Conservation (phyloP, 495 filamentous ascomycete genomes). For the Penicillium paxilli region DNA sequence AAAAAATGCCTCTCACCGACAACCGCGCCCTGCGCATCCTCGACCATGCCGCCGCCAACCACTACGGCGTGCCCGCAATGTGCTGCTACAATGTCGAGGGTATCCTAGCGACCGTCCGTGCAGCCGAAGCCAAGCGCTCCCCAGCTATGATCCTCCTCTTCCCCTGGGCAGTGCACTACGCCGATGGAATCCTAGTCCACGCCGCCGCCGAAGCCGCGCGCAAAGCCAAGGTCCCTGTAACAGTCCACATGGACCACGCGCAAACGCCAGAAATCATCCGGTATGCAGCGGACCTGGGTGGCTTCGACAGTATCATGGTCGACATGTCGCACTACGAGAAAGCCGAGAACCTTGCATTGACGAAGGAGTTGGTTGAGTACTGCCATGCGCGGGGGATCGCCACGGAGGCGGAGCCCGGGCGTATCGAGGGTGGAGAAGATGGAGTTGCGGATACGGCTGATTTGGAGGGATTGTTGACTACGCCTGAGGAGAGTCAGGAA, state of each 20-base stretch:
- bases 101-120: conserved; percentile 75
- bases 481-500: conserved; percentile 70
- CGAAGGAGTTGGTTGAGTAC: conserved; percentile 66
- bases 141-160: conserved; percentile 84
- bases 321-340: conserved; percentile 85
- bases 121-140: conserved; percentile 70
- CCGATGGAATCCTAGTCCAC: conserved; percentile 60
- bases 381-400: conserved; percentile 76
- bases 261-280: conserved; percentile 72
- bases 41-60: conserved; percentile 60
- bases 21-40: conserved; percentile 72
- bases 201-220: conserved; percentile 63
- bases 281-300: conserved; percentile 61
- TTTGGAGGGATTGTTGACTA: conserved; percentile 74
- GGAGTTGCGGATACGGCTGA: conserved; percentile 76
- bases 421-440: conserved; percentile 85
- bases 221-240: conserved; percentile 67
- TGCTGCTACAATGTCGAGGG: conserved; percentile 87
- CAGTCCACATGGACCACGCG: conserved; percentile 76
- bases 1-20: conserved; percentile 50
- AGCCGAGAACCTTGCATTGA: conserved; percentile 73
- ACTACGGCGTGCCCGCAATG: conserved; percentile 74
- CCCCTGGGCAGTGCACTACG: conserved; percentile 80
- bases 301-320: conserved; percentile 81
- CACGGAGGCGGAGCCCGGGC: conserved; percentile 77